Base-by-base conservation (phyloP, 306 rosid species). In the Lupinus albus region DNA sequence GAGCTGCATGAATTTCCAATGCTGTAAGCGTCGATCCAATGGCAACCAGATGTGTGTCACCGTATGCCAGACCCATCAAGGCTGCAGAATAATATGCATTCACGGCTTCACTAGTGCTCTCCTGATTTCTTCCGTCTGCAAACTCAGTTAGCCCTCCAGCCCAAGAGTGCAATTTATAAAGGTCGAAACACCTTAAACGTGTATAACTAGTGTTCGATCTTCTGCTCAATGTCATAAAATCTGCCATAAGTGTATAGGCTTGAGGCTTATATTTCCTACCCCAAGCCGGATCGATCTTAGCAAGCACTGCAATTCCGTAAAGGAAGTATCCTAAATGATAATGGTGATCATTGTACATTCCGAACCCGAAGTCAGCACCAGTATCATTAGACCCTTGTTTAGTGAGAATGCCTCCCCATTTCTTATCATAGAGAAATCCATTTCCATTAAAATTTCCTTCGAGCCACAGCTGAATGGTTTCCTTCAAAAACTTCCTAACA, bases 351-450 rank as follows among this genome's bases (percentile, higher is more conserved):
- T 89, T 81, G 44, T 86, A 92, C 7, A 89, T 14, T 53, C 96
- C 95, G 55, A 93, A 93, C 44, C 95, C 96, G 0, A 93, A 93
- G 79, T 93, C 98, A 4, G 87, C 94, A 2, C 81, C 82, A 4
- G 89, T 41, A 76, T 81, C 90, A 4, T 20, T 9, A 13, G 92
- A 72, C 8, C 98, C 95, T 83, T 86, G 93, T 72, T 84, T 76
- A 4, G 96, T 89, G 1, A 93, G 38, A 71, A 93, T 74, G 5
- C 98, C 98, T 28, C 96, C 91, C 98, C 98, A 93, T 79, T 83
- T 79, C 11, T 62, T 10, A 54, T 93, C 98, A 55, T 81, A 74
- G 11, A 87, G 84, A 73, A 93, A 93, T 3, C 98, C 98, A 82
- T 93, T 93, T 30, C 86, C 91, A 46, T 48, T 57, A 8, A 83